Evolutionary conservation across 352 stramenopile genomes (phyloP), one percentile per base, ranked within the genome.

Genomic region (Peronospora destructor): DNA sequence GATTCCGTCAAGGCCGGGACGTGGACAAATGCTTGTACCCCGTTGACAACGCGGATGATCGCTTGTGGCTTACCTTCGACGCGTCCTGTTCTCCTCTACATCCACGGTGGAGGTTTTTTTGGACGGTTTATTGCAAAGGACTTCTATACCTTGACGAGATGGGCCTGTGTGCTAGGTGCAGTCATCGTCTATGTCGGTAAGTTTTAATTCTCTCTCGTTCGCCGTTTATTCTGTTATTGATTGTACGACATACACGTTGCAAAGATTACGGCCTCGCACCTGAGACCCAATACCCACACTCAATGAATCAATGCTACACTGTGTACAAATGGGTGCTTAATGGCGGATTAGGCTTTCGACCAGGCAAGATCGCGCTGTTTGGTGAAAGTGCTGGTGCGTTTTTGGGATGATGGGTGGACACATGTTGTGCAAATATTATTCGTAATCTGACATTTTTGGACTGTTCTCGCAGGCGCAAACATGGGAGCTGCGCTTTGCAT

Each of bases 161-260:
- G 84, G 85, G 78, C 79, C 0, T 64, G 66, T 7, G 62, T 60
- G 8, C 64, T 92, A 9, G 77, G 82, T n/a, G 78, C 70, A 2
- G 78, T 92, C 8, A 88, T 95, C 34, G 80, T 94, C 45, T 94
- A 93, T 61, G 73, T 94, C 25, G 81, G 81, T 90, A 74, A 33
- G 71, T 49, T 53, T 5, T 26, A 35, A 6, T 39, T 38, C 13
- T 16, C 17, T 10, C 37, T 1, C 23, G 45, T 50, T 14, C 49
- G 21, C 38, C 33, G 23, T 39, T 50, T 6, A 64, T 10, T 29
- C 9, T 39, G 8, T 30, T 51, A 14, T 11, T 47, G 19, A n/a
- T 53, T 28, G 36, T 41, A 2, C 40, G 36, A 26, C 17, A 23
- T 11, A 41, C 17, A 41, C 17, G 14, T 11, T 21, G 32, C 34